Base-by-base conservation (phyloP, 768 basidiomycete species). In the Flagelloscypha sp. region DNA sequence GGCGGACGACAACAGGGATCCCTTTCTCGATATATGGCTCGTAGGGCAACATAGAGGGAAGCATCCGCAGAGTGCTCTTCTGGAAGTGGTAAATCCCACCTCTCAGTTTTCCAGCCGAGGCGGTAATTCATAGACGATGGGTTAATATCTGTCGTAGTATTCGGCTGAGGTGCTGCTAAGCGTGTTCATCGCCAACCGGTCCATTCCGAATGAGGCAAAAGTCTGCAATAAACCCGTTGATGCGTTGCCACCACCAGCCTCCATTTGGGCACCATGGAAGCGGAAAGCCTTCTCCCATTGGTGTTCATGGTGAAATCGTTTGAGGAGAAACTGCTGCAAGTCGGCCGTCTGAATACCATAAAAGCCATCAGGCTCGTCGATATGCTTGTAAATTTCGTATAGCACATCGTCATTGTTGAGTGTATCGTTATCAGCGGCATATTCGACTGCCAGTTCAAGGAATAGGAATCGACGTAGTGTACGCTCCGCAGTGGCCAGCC, bases 351-450 rank as follows among this genome's bases (percentile, higher is more conserved):
- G 70, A 40, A 98, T 90, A 5, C 90, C 90, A 56, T 99, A 99
- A 55, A 99, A 99, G 2, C 95, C 92, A 48, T 99, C 95, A 0
- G 93, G 93, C 54, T 99, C 95, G 49, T 95, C 93, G 41, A 99
- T 90, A 47, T 90, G 84, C 36, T 79, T 78, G 50, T 98, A 99
- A 33, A 98, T 89, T 33, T 84, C 82, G 61, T 90, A 97, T 15
- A 98, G 61, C 17, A 93, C 66, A 38, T 83, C 64, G 45, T 89
- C 85, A 1, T 68, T 60, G 11, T 58, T 55, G 3, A 48, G 41
- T n/a, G 49, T 50, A 6, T 58, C 55, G 13, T 49, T 42, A 19
- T 45, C 35, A 8, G 55, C 53, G 22, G 52, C 44, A 41, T 71
- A 61, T 38, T 88, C 80, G 16, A 62, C 60, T 0, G 77, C 80